These are phyloP conservation scores for Globisporangium solare DNA, from an alignment of 352 stramenopile genomes.

Conservation along the genomic window DNA sequence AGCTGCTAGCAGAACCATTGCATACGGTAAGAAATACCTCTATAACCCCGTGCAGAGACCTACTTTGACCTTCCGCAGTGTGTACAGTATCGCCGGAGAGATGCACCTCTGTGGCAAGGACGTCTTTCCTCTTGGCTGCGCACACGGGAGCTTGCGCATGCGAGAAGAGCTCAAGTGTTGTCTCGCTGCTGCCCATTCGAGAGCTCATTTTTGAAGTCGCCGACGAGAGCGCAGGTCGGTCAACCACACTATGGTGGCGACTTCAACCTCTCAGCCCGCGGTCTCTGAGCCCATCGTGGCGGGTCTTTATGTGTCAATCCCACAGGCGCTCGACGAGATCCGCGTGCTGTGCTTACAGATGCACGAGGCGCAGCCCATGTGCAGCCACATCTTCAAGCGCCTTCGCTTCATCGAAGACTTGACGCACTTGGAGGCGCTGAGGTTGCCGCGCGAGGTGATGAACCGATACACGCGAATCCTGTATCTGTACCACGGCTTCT, in stretches of 20 bases:
- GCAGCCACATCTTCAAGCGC: background rate
- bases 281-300: background rate
- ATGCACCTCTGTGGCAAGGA: too few species aligned
- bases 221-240: background rate
- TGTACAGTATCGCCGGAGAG: too few species aligned
- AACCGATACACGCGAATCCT: background rate
- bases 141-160: too few species aligned
- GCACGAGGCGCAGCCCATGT: background rate
- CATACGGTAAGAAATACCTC: too few species aligned
- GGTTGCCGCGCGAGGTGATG: background rate
- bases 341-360: background rate
- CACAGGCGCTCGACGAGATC: background rate
- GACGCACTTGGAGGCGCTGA: background rate
- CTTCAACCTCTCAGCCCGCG: background rate
- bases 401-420: background rate
- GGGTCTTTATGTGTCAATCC: background rate
- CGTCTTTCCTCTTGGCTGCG: too few species aligned
- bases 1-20: too few species aligned
- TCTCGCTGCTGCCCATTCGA: background rate
- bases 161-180: background rate
- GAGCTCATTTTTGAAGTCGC: background rate
- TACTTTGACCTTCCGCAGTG: too few species aligned
- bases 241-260: too few species aligned
- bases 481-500: background rate
- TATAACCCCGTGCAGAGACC: too few species aligned